phyloP scores from a whole-genome alignment of 768 basidiomycete species.

The Tubosaeta sp. region DNA sequence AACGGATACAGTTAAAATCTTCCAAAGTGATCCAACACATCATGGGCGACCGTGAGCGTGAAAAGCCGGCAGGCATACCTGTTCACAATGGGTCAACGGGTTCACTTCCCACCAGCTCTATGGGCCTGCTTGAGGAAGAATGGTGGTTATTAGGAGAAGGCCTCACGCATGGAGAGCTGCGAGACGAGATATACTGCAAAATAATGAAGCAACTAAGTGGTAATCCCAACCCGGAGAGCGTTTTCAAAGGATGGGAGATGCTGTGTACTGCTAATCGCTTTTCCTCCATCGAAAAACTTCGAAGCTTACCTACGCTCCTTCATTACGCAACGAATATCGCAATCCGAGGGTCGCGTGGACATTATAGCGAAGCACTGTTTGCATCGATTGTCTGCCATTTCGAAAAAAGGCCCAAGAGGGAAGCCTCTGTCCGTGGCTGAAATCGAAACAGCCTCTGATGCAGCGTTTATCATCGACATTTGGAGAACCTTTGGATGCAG shows the following conservation, averaged over 20 bases:
- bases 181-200: conserved; percentile 94
- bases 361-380: conserved; percentile 90
- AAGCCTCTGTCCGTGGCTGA: conserved; percentile 78
- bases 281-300: conserved; percentile 92
- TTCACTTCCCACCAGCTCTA: conserved; percentile 39
- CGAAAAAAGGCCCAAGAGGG: conserved; percentile 82
- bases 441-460: conserved; percentile 93
- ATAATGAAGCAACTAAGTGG: conserved; percentile 85
- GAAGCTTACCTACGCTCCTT: conserved; percentile 81
- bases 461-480: conserved; percentile 95
- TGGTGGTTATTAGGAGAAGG: conserved; percentile 82
- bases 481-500: conserved; percentile 82
- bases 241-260: conserved; percentile 91
- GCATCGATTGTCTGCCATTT: conserved; percentile 65
- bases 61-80: conserved; percentile 51
- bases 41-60: conserved; percentile 89
- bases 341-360: conserved; percentile 74
- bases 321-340: conserved; percentile 61
- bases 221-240: conserved; percentile 79
- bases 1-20: conserved; percentile 77
- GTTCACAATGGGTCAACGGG: conserved; percentile 39
- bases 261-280: conserved; percentile 87
- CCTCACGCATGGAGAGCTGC: conserved; percentile 72
- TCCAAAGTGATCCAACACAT: conserved; percentile 88
- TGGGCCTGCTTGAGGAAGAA: conserved; percentile 72